Percentiles rank a stretch among this genome's conserved stretches.
Conservation (phyloP, 371 early-diverging fungal species). For the Globomyces sp. region DNA sequence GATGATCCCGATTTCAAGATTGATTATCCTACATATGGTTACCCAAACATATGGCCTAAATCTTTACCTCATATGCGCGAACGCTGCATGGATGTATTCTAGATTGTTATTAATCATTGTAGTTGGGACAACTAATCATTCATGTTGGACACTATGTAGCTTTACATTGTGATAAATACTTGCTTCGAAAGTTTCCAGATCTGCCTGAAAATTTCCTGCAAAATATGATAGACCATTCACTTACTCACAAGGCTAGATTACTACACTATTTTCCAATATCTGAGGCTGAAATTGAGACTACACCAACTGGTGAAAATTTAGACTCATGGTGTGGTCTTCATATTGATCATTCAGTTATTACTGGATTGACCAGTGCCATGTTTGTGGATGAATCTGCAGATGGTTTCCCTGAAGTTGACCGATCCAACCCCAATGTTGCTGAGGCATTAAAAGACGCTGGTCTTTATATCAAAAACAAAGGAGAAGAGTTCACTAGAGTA, state of each 20-base stretch:
- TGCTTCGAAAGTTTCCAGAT: constrained; percentile 24
- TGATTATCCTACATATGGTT: constrained; percentile 32
- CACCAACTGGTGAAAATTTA: constrained; percentile 27
- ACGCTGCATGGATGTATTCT: constrained; percentile 32
- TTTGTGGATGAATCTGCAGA: constrained; percentile 44
- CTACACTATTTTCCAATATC: constrained; percentile 60
- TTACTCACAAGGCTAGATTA: constrained; percentile 57
- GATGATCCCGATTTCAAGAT: constrained; percentile 19
- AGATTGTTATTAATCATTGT: not conserved
- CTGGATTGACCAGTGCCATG: constrained; percentile 56
- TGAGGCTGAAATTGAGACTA: constrained; percentile 16
- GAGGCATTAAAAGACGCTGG: constrained; percentile 40
- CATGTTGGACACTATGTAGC: constrained; percentile 54
- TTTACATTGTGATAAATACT: constrained; percentile 53
- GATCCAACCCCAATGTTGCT: constrained; percentile 18
- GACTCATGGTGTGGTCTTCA: constrained; percentile 67
- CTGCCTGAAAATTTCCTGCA: constrained; percentile 25
- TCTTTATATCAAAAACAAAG: constrained; percentile 54
- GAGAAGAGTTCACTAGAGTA: constrained; percentile 38
- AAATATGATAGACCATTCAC: constrained; percentile 20
- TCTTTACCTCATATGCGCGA: constrained; percentile 30
- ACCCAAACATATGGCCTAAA: constrained; percentile 55
- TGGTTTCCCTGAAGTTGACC: constrained; percentile 12
- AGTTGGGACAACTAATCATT: constrained; percentile 52
- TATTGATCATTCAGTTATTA: constrained; percentile 50